A percentile compares a stretch with the other conserved stretches of the same genome.
These are phyloP conservation scores for Dactylorhiza incarnata DNA, from an alignment of 106 monocot genomes.

Conservation along the genomic window DNA sequence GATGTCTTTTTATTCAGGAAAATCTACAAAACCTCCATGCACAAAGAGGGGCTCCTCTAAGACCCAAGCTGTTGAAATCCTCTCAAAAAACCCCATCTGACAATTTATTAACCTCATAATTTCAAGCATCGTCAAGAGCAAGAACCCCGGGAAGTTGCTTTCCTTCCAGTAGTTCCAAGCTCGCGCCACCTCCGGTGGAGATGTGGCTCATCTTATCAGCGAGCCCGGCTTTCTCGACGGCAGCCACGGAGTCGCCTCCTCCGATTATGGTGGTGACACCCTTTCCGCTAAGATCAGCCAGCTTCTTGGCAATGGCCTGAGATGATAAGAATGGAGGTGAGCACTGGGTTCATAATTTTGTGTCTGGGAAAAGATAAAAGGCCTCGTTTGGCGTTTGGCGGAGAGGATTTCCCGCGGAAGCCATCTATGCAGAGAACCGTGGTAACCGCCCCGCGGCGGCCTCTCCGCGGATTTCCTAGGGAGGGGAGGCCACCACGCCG, in stretches of 20 bases:
- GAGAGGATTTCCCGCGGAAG: too few relatives aligned
- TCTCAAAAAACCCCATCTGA: neutral
- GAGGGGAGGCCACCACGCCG: too few relatives aligned
- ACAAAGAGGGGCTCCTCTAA: neutral
- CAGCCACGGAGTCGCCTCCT: conserved; percentile 57
- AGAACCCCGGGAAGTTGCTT: conserved; percentile 62
- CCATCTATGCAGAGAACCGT: too few relatives aligned
- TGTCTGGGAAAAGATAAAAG: neutral
- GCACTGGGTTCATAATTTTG: neutral
- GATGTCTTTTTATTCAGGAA: neutral
- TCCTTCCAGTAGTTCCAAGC: conserved; percentile 51
- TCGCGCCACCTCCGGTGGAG: conserved; percentile 60
- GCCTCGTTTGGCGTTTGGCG: too few relatives aligned
- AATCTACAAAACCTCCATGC: neutral
- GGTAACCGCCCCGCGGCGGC: too few relatives aligned
- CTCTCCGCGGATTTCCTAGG: too few relatives aligned
- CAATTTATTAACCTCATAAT: neutral
- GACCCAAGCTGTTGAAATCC: neutral
- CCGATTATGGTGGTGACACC: conserved; percentile 56
- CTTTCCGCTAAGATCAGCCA: conserved; percentile 42
- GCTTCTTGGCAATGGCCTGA: conserved; percentile 57
- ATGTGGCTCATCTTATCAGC: conserved; percentile 71
- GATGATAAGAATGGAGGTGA: neutral
- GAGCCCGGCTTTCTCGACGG: conserved; percentile 54
- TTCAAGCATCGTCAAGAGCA: conserved; percentile 60